Evolutionary conservation across 2,329 filamentous ascomycete species (phyloP).

Genomic region (Emmonsia crescens): DNA sequence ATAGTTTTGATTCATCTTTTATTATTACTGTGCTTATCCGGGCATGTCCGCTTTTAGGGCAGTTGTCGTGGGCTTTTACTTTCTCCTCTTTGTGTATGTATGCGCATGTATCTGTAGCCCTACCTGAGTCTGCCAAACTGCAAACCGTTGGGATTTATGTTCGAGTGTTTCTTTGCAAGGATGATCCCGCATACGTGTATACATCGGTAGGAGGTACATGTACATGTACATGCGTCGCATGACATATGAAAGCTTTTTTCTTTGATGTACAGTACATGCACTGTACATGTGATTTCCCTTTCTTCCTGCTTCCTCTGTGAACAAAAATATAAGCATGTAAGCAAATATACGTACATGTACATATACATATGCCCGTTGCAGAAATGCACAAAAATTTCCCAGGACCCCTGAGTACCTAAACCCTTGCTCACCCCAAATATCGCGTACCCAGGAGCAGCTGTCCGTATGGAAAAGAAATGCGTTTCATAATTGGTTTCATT

Average conservation of each 20-base stretch:
- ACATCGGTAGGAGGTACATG: too few species aligned
- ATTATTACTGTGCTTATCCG: background rate
- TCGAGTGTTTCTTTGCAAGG: background rate
- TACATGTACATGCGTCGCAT: too few species aligned
- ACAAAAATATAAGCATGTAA: background rate
- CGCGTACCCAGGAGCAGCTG: background rate
- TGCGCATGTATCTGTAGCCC: background rate
- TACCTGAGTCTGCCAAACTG: background rate
- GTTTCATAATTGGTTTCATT: background rate
- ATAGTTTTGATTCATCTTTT: background rate
- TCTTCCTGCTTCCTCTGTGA: too few species aligned
- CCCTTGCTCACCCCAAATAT: background rate
- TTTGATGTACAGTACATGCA: background rate
- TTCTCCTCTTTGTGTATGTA: background rate
- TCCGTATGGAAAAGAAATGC: background rate
- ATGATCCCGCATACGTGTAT: background rate
- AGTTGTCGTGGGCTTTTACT: background rate
- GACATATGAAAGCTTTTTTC: too few species aligned
- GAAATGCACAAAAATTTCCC: background rate
- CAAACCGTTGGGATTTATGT: background rate
- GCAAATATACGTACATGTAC: background rate
- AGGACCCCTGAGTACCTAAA: background rate
- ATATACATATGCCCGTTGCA: background rate
- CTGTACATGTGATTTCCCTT: too few species aligned
- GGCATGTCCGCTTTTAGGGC: background rate